phyloP scores from a whole-genome alignment of 805 yeast genomes.

The Metschnikowia gelsemii region DNA sequence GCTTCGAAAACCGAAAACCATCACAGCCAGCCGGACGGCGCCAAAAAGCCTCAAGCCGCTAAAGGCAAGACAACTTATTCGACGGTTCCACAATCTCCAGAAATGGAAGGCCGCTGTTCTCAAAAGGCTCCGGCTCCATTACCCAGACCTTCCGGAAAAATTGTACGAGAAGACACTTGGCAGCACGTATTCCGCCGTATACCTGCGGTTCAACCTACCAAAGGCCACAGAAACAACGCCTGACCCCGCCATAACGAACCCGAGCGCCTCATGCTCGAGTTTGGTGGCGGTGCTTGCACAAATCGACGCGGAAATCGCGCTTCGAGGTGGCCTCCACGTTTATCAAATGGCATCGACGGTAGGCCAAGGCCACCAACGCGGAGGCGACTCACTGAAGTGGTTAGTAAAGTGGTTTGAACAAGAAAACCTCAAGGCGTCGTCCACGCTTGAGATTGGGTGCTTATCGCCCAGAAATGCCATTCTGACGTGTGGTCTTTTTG shows the following conservation, averaged over 20 bases:
- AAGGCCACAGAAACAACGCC: slow-evolving; percentile 14
- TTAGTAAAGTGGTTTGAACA: slow-evolving; percentile 60
- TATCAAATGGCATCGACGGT: slow-evolving; percentile 84
- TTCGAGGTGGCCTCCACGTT: slow-evolving; percentile 71
- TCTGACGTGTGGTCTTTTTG: slow-evolving; percentile 56
- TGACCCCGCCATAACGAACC: slow-evolving; percentile 21
- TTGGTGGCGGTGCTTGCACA: slow-evolving; percentile 42
- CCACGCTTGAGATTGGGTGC: slow-evolving; percentile 83
- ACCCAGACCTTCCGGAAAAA: slow-evolving; percentile 21
- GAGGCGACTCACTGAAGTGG: slow-evolving; percentile 88
- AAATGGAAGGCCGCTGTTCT: slow-evolving; percentile 51
- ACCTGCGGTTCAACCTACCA: slow-evolving; percentile 10
- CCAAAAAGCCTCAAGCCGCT: slow-evolving; percentile 62
- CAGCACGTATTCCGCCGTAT: slow-evolving; percentile 7
- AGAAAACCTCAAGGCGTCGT: slow-evolving; percentile 11
- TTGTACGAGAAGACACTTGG: slow-evolving; percentile 22
- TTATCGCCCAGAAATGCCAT: slow-evolving; percentile 67
- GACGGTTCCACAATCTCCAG: slow-evolving; percentile 71
- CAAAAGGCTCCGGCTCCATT: slow-evolving; percentile 25
- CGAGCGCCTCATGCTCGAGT: slow-evolving; percentile 13
- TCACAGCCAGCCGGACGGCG: slow-evolving; percentile 28
- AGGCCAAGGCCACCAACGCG: slow-evolving; percentile 76
- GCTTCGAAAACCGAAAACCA: slow-evolving; percentile 32
- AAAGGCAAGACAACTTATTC: slow-evolving; percentile 70
- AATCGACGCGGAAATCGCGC: slow-evolving; percentile 60